These are phyloP conservation scores for Talaromyces ruber DNA, from an alignment of 495 filamentous ascomycete species.

Conservation along the genomic window DNA sequence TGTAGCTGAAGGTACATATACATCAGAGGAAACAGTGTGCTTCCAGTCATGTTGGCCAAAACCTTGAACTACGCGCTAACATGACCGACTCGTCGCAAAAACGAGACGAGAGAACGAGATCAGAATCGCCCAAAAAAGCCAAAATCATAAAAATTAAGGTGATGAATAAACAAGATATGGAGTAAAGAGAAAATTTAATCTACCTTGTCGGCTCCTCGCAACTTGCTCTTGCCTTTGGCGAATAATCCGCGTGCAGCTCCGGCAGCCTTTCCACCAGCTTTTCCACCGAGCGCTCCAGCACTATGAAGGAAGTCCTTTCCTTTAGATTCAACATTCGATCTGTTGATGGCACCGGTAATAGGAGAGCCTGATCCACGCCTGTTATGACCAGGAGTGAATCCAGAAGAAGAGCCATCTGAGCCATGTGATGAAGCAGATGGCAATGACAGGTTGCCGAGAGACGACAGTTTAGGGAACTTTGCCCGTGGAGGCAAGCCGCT, in stretches of 20 bases:
- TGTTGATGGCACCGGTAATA: conserved; percentile 31
- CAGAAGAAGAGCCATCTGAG: conserved; percentile 28
- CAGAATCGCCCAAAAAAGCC: conserved; percentile 25
- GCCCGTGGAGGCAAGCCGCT: conserved; percentile 25
- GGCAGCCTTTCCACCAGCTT: conserved; percentile 45
- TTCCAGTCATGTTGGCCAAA: conserved; percentile 19
- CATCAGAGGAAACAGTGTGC: conserved; percentile 7
- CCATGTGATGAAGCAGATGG: conserved; percentile 26
- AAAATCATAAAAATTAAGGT: not conserved
- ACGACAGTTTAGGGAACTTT: conserved; percentile 38
- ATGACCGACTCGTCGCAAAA: conserved; percentile 11
- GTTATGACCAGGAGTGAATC: conserved; percentile 20
- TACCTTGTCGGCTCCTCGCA: conserved; percentile 74
- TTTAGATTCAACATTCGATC: conserved; percentile 52
- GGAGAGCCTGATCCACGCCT: conserved; percentile 25
- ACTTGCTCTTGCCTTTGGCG: conserved; percentile 76
- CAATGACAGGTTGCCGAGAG: conserved; percentile 24
- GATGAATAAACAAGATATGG: conserved; percentile 28
- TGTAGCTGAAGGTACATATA: conserved; percentile 8
- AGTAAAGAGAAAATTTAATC: conserved; percentile 36
- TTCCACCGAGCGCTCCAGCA: conserved; percentile 63
- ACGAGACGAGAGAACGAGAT: conserved; percentile 19
- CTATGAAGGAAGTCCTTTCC: conserved; percentile 80
- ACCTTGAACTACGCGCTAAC: conserved; percentile 12
- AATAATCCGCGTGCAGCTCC: conserved; percentile 74